Evolutionary conservation across 1,284 basidiomycete genomes (phyloP), one percentile per base, ranked within the genome.

Genomic region (Austroboletus novae-zelandiae): DNA sequence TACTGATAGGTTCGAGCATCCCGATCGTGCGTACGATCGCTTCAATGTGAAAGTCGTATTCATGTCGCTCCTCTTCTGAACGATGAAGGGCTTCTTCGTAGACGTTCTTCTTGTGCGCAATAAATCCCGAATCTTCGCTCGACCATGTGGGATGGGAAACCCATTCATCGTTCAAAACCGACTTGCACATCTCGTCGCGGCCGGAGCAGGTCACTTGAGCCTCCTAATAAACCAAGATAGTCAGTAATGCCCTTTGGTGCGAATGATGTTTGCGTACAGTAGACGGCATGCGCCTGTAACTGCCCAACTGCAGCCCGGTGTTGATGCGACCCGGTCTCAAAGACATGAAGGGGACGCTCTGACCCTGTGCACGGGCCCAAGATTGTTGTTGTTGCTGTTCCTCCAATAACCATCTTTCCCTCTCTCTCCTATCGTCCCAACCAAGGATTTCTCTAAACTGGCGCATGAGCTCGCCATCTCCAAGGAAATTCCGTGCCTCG

Each of bases 1-100:
- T 86, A 62, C 89, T 89, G 58, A 98, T 87, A 1, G 96, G 94
- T 64, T 99, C 96, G 25, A 99, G 85, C 59, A 94, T 79, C 8
- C 84, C 80, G 60, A 98, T 96, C 9, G 96, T 98, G 44, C 94
- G 88, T 18, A 88, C 79, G 61, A 98, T 92, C n/a, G 94, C 96
- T 66, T 98, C 96, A 62, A 98, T 94, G 69, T 99, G 94, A 75
- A 97, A 99, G 70, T 98, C 96, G 69, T 98, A 99, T 71, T 98
- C 96, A 71, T 98, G 96, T 10, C 96, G 85, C 69, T 99, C 97
- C 68, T 99, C 96, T 66, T 99, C 96, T 47, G 89, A 91, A 42
- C 94, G 89, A 72, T 98, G 95, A n/a, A 98, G 79, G 0, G 95
- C 95, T 64, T 98, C 96, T 67, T 98, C 96, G 70, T 92, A 98